Conservation (phyloP, 805 yeast genomes). For the Candida xiaguanensis region DNA sequence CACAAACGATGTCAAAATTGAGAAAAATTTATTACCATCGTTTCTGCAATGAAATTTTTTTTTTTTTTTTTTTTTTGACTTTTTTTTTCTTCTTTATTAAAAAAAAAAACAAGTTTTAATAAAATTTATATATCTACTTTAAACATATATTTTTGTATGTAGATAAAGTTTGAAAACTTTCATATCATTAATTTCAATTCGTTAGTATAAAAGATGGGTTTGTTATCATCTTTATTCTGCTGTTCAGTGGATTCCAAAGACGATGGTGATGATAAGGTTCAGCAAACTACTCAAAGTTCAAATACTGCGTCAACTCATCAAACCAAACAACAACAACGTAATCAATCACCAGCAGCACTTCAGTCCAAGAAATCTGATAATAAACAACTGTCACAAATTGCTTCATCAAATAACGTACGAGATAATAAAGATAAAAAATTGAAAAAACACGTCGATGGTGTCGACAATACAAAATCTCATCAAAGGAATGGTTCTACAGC, state of each 20-base stretch:
- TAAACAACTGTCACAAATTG: background rate
- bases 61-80: background rate
- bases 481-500: background rate
- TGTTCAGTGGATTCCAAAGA: constrained; percentile 35
- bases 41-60: background rate
- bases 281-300: constrained; percentile 12
- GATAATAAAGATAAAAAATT: background rate
- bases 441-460: background rate
- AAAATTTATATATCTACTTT: background rate
- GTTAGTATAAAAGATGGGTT: constrained; percentile 20
- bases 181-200: background rate
- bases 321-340: constrained; percentile 1
- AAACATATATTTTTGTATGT: background rate
- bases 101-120: background rate
- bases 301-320: background rate
- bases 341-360: background rate
- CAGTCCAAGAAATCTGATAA: background rate
- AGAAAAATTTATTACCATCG: background rate
- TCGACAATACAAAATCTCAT: background rate
- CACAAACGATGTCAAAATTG: no score
- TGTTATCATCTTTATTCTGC: constrained; percentile 33
- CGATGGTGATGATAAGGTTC: constrained; percentile 26
- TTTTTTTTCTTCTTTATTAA: no score
- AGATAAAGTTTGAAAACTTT: background rate
- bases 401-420: background rate